phyloP scores from a whole-genome alignment of 2,329 filamentous ascomycete species.

The Cercospora sp. region DNA sequence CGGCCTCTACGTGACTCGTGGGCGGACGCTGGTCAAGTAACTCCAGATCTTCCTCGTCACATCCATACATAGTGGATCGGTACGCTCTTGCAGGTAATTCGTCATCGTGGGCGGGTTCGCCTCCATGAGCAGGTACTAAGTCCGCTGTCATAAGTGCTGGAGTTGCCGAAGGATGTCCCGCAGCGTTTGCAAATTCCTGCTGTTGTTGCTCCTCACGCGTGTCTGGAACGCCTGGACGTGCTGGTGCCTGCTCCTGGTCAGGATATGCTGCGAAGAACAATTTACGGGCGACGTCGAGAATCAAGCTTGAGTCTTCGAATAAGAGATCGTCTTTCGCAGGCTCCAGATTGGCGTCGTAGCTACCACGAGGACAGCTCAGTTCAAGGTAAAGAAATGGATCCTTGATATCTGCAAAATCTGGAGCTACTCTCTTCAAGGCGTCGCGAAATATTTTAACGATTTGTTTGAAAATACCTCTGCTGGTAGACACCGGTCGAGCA shows the following conservation, averaged over 20 bases:
- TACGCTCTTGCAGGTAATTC: slow-evolving; percentile 11
- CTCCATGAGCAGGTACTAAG: not conserved
- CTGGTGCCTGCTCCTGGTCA: not conserved
- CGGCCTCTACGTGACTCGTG: slow-evolving; percentile 24
- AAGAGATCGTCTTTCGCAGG: slow-evolving; percentile 71
- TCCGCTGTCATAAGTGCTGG: not conserved
- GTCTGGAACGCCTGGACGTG: slow-evolving; percentile 5
- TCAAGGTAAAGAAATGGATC: slow-evolving; percentile 65
- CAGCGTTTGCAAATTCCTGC: not conserved
- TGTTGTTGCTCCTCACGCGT: slow-evolving; percentile 7
- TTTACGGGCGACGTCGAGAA: slow-evolving; percentile 48
- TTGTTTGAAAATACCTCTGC: slow-evolving; percentile 61
- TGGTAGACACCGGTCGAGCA: slow-evolving; percentile 61
- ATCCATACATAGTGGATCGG: slow-evolving; percentile 41
- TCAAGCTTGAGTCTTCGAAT: slow-evolving; percentile 58
- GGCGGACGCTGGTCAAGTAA: slow-evolving; percentile 24
- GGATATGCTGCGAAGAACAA: slow-evolving; percentile 44
- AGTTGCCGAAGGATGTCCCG: not conserved
- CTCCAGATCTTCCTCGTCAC: slow-evolving; percentile 40
- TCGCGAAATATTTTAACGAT: slow-evolving; percentile 57
- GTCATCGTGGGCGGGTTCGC: not conserved
- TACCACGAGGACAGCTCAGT: slow-evolving; percentile 61
- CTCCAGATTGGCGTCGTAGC: slow-evolving; percentile 72
- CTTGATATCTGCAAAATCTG: slow-evolving; percentile 39
- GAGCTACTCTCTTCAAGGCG: slow-evolving; percentile 44